Evolutionary conservation across 2,329 filamentous ascomycete genomes (phyloP).

Genomic region (Colletotrichum sp.): DNA sequence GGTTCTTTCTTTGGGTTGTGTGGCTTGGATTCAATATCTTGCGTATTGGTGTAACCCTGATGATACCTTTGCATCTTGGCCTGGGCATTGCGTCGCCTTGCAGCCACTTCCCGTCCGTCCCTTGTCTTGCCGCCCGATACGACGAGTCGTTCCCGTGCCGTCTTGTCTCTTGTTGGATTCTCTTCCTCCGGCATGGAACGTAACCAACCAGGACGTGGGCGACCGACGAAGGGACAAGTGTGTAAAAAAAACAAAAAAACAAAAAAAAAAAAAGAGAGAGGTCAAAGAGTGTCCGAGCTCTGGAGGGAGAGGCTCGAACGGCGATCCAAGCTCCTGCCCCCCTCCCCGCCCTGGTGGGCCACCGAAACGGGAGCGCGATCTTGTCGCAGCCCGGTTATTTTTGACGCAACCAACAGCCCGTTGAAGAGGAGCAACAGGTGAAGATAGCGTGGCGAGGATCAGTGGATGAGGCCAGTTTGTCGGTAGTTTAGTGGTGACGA

Average conservation of each 20-base stretch:
- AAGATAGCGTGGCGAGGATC: neutral
- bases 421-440: neutral
- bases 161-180: neutral
- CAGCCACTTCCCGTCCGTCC: conserved; percentile 7
- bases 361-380: neutral
- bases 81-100: neutral
- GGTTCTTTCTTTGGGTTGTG: neutral
- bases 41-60: conserved; percentile 10
- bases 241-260: neutral
- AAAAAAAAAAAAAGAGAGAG: neutral
- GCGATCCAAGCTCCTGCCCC: neutral
- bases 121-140: neutral
- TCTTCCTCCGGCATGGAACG: neutral
- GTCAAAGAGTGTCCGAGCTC: conserved; percentile 19
- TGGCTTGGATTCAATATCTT: neutral
- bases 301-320: conserved; percentile 7
- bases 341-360: neutral
- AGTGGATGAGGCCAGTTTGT: neutral
- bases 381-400: neutral
- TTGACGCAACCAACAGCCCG: neutral
- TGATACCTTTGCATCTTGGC: conserved; percentile 1
- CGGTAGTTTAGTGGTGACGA: neutral
- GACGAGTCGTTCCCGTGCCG: neutral
- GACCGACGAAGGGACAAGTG: neutral
- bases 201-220: neutral